Percentiles rank a stretch among this genome's conserved stretches.
Evolutionary conservation across 1,139 yeast species (phyloP).

Genomic region (Scheffersomyces quercinus): DNA sequence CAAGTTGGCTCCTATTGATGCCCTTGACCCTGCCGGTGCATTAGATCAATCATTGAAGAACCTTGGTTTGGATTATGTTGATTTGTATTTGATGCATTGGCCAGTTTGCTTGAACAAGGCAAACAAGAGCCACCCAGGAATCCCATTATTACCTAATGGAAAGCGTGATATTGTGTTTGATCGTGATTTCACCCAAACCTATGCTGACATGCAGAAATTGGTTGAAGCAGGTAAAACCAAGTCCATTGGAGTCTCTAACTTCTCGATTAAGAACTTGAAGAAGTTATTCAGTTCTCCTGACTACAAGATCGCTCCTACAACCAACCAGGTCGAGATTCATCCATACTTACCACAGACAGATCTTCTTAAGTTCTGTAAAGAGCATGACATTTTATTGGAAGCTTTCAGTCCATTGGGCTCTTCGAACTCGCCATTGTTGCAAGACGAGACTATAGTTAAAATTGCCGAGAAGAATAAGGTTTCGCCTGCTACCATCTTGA

Average conservation of each 20-base stretch:
- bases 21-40: constrained; percentile 58
- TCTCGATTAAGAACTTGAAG: constrained; percentile 14
- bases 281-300: constrained; percentile 16
- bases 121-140: constrained; percentile 28
- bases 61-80: constrained; percentile 78
- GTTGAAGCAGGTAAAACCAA: constrained; percentile 12
- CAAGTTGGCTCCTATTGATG: constrained; percentile 73
- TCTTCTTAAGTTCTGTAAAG: constrained; percentile 14
- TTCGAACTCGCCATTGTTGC: constrained; percentile 18
- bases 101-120: constrained; percentile 45
- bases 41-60: constrained; percentile 63
- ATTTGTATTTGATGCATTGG: constrained; percentile 86
- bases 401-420: constrained; percentile 27
- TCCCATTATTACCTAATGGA: constrained; percentile 36
- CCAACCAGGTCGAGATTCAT: constrained; percentile 22
- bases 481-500: constrained; percentile 15
- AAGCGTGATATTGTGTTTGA: constrained; percentile 1
- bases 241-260: constrained; percentile 23
- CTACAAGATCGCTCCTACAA: constrained; percentile 18
- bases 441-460: constrained; percentile 14
- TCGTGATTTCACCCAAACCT: constrained; percentile 19
- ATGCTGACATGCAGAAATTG: constrained; percentile 14
- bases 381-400: constrained; percentile 16
- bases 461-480: constrained; percentile 17
- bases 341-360: constrained; percentile 23